Evolutionary conservation across 495 filamentous ascomycete species (phyloP).

Genomic region (Aspergillus biplanus): DNA sequence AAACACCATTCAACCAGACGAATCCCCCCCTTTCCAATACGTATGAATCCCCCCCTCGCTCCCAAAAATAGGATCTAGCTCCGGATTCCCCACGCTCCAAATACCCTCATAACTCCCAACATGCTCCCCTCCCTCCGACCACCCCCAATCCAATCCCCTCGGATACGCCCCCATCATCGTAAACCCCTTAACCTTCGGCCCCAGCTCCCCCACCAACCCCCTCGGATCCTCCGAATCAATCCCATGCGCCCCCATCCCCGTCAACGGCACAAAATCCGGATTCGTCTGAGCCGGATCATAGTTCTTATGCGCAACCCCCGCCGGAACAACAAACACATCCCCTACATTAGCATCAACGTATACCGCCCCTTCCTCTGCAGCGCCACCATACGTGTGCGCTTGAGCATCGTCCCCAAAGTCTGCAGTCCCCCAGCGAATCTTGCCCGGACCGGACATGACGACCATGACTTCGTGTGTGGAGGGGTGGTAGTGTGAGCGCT

Average conservation of each 20-base stretch:
- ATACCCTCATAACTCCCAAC: slow-evolving; percentile 20
- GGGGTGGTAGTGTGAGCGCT: slow-evolving; percentile 43
- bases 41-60: slow-evolving; percentile 8
- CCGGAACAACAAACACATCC: slow-evolving; percentile 43
- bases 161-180: slow-evolving; percentile 29
- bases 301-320: slow-evolving; percentile 40
- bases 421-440: slow-evolving; percentile 41
- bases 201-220: slow-evolving; percentile 7
- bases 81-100: slow-evolving; percentile 22
- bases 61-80: slow-evolving; percentile 44
- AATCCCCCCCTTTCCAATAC: neutral
- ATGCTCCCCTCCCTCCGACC: slow-evolving; percentile 18
- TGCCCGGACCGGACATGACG: slow-evolving; percentile 37
- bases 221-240: slow-evolving; percentile 22
- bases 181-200: slow-evolving; percentile 17
- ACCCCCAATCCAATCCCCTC: slow-evolving; percentile 16
- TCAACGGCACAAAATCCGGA: slow-evolving; percentile 26
- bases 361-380: slow-evolving; percentile 21
- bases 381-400: neutral
- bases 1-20: neutral
- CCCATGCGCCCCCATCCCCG: slow-evolving; percentile 32
- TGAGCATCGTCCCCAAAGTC: slow-evolving; percentile 18
- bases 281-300: slow-evolving; percentile 23
- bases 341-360: slow-evolving; percentile 32
- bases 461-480: slow-evolving; percentile 44